Conservation (phyloP, 768 basidiomycete species). For the Podaxis sp. region DNA sequence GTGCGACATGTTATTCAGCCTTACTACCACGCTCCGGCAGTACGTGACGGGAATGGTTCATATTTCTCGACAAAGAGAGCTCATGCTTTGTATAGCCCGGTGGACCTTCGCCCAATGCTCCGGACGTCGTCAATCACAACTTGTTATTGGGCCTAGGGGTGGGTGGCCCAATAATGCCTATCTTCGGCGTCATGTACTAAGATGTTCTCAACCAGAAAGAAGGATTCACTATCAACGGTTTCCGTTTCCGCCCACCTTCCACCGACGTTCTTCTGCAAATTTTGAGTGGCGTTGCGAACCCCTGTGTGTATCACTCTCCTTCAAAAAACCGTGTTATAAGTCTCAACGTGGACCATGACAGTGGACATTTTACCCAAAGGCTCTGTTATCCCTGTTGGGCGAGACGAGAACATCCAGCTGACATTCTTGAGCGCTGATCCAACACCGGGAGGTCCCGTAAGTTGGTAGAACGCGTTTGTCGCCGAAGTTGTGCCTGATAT, state of each 20-base stretch:
- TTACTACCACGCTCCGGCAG: background rate
- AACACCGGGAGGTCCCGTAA: conserved; percentile 1
- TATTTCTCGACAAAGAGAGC: background rate
- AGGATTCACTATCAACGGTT: conserved; percentile 22
- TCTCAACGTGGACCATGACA: background rate
- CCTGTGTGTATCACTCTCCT: conserved; percentile 15
- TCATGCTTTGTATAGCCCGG: background rate
- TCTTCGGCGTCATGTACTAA: background rate
- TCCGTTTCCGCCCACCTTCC: conserved; percentile 23
- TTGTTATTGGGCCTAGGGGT: background rate
- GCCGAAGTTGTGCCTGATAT: background rate
- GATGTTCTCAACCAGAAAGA: background rate
- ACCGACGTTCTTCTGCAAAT: conserved; percentile 35
- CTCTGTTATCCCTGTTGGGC: conserved; percentile 33
- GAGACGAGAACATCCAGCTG: conserved; percentile 19
- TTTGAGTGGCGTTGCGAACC: conserved; percentile 16
- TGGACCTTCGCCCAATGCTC: background rate
- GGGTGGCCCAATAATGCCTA: background rate
- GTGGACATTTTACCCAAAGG: conserved; percentile 28
- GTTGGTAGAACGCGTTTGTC: background rate
- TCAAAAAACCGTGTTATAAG: no score
- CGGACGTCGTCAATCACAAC: background rate
- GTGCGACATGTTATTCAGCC: background rate
- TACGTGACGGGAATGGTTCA: background rate
- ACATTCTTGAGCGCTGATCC: background rate